Conservation (phyloP, 805 yeast genomes). For the Candida verbasci region DNA sequence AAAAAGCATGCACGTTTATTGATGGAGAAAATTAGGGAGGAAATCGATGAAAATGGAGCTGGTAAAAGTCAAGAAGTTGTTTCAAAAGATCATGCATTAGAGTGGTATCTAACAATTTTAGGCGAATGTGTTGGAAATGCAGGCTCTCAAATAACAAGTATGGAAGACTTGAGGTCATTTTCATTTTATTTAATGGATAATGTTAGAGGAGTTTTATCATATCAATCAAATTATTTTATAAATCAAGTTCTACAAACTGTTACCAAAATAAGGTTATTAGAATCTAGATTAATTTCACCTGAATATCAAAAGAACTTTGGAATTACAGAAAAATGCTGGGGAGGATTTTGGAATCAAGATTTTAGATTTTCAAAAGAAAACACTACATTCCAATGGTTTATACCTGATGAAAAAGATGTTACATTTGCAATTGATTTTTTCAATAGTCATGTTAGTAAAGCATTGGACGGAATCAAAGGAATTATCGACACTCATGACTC, state of each 20-base stretch:
- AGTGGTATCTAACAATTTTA: constrained; percentile 65
- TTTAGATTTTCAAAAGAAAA: constrained; percentile 45
- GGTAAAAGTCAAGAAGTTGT: constrained; percentile 65
- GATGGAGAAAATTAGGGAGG: constrained; percentile 52
- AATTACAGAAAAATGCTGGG: constrained; percentile 60
- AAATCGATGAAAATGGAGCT: constrained; percentile 74
- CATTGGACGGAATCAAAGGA: constrained; percentile 40
- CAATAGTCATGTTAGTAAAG: constrained; percentile 40
- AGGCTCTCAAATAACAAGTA: constrained; percentile 44
- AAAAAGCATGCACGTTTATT: constrained; percentile 41
- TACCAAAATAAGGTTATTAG: constrained; percentile 56
- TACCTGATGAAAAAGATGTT: constrained; percentile 56
- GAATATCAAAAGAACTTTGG: constrained; percentile 33
- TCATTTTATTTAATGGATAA: constrained; percentile 39
- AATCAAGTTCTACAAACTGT: constrained; percentile 64
- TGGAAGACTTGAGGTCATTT: constrained; percentile 44
- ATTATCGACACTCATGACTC: constrained; percentile 23
- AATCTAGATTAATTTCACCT: constrained; percentile 51
- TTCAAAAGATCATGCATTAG: constrained; percentile 74
- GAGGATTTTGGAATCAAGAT: constrained; percentile 60
- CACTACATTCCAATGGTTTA: constrained; percentile 68
- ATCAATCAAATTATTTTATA: constrained; percentile 56
- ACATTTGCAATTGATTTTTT: constrained; percentile 59
- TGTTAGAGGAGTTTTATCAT: constrained; percentile 64
- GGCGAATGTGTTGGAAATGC: constrained; percentile 71